A percentile compares a stretch with the other conserved stretches of the same genome.
These are phyloP conservation scores for Cocos nucifera DNA, from an alignment of 176 grass and related monocot species.

Conservation along the genomic window DNA sequence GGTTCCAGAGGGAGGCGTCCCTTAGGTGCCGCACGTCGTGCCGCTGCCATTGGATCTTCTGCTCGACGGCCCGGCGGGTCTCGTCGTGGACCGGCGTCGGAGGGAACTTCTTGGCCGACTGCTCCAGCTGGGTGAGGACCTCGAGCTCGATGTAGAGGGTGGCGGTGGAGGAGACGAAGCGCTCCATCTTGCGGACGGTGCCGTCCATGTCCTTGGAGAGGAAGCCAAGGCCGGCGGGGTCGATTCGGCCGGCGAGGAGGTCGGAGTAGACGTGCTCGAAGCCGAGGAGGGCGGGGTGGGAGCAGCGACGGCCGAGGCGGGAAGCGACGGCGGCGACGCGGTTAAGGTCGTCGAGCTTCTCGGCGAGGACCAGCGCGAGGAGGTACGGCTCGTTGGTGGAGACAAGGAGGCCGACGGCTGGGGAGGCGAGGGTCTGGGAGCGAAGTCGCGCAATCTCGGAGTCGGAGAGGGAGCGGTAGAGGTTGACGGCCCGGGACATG, in stretches of 20 bases:
- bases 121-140: constrained; percentile 65
- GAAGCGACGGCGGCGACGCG: constrained; percentile 61
- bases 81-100: constrained; percentile 36
- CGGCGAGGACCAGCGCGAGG: constrained; percentile 70
- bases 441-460: constrained; percentile 44
- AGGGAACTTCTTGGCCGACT: constrained; percentile 53
- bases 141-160: constrained; percentile 74
- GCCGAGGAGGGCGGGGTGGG: constrained; percentile 43
- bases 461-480: constrained; percentile 76
- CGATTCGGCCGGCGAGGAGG: constrained; percentile 56
- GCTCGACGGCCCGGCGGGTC: constrained; percentile 53
- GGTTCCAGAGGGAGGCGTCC: constrained; percentile 77
- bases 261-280: constrained; percentile 96
- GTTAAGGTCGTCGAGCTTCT: constrained; percentile 85
- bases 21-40: constrained; percentile 63
- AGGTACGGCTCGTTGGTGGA: constrained; percentile 64
- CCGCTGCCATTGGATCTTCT: constrained; percentile 63
- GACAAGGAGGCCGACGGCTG: constrained; percentile 63
- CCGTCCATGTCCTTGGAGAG: constrained; percentile 36
- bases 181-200: constrained; percentile 73
- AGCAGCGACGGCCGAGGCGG: constrained; percentile 71
- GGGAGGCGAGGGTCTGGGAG: constrained; percentile 45
- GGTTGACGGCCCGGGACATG: constrained; percentile 63
- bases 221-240: constrained; percentile 22
- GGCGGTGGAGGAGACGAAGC: constrained; percentile 56